Evolutionary conservation across 2,329 filamentous ascomycete species (phyloP), one percentile per base, ranked within the genome.

Genomic region (Fusarium sp.): DNA sequence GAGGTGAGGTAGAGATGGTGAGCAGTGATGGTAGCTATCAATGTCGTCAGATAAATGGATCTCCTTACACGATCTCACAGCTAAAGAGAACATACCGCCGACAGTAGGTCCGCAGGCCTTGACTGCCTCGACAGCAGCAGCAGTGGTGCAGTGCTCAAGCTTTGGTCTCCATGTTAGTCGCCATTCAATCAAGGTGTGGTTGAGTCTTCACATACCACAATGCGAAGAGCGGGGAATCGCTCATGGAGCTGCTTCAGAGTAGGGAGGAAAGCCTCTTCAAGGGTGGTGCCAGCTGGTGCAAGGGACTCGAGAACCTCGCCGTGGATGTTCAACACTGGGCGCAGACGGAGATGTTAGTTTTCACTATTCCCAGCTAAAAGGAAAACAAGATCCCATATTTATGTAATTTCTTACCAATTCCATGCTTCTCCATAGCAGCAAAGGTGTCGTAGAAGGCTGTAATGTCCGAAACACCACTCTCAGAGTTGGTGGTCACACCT

Each of bases 91-190:
- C 77, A 58, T 80, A 81, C 84, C 85, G 0, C 87, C 90, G 23
- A 97, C 95, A 3, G 87, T 91, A 16, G 90, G 86, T 0, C 93
- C 93, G 75, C 93, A 96, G 13, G 87, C 83, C 69, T 86, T 85
- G 34, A 97, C 94, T 1, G 93, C 90, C 68, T 91, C 87, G 4
- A 97, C 84, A 0, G 93, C 94, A 1, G 91, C 92, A 1, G 89
- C 89, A 1, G 93, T 96, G 10, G 93, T 94, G 83, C 93, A 96
- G 81, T 97, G 94, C 82, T 97, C 92, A 50, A 96, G 79, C 75
- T 77, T 13, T 14, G 13, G 34, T 25, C 16, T 11, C 1, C 0
- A 7, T 50, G 13, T 71, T 4, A 71, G 23, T n/a, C 14, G 7
- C 46, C 4, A 5, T 51, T 4, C 20, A 51, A 25, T 42, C 34